These are phyloP conservation scores for Aspergillus sp. DNA, from an alignment of 2,329 filamentous ascomycete genomes.

Conservation along the genomic window DNA sequence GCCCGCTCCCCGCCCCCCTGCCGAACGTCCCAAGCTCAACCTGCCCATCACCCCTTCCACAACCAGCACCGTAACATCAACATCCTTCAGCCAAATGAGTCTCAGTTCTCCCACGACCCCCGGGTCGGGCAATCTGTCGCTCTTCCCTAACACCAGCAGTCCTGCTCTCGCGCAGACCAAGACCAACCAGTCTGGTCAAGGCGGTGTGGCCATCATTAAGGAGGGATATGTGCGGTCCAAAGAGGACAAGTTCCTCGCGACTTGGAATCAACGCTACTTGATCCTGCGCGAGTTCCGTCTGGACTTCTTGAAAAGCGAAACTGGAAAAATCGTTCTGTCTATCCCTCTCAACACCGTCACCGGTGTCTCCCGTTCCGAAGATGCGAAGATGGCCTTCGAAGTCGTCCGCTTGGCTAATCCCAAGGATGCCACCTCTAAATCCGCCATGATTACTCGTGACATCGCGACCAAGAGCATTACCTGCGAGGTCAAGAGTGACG, in stretches of 20 bases:
- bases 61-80: conserved; percentile 40
- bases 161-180: conserved; percentile 56
- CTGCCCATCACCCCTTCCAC: conserved; percentile 65
- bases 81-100: conserved; percentile 57
- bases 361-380: conserved; percentile 83
- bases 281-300: conserved; percentile 87
- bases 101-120: conserved; percentile 58
- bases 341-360: conserved; percentile 81
- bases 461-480: conserved; percentile 74
- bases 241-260: conserved; percentile 71
- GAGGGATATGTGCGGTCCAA: conserved; percentile 54
- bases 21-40: conserved; percentile 70
- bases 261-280: conserved; percentile 84
- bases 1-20: conserved; percentile 82
- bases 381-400: conserved; percentile 86
- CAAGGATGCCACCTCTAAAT: conserved; percentile 56
- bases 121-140: conserved; percentile 44
- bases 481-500: conserved; percentile 88
- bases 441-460: conserved; percentile 69
- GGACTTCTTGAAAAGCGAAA: conserved; percentile 89
- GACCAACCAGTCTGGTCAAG: conserved; percentile 54
- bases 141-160: conserved; percentile 62
- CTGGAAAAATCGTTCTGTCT: conserved; percentile 76
- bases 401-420: conserved; percentile 62
- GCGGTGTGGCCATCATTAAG: conserved; percentile 66